Evolutionary conservation across 352 stramenopile genomes (phyloP).

Genomic region (Vaucheria bursata): DNA sequence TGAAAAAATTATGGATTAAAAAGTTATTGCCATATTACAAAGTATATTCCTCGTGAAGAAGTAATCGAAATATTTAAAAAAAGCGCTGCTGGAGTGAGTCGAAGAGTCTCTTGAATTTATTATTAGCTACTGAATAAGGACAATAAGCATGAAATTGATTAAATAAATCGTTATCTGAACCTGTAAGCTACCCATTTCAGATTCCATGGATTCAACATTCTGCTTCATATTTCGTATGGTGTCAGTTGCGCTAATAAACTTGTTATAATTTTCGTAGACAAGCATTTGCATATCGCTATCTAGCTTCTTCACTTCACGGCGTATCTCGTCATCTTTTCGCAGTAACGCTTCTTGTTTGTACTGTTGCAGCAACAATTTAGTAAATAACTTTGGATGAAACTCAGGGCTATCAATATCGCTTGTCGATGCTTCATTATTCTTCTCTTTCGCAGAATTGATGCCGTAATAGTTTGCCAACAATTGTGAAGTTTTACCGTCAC

Average conservation of each 20-base stretch:
- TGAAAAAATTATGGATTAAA: too few relatives aligned
- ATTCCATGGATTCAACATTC: slow-evolving; percentile 79
- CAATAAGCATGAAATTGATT: too few relatives aligned
- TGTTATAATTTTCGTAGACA: slow-evolving; percentile 99
- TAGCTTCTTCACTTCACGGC: slow-evolving; percentile 80
- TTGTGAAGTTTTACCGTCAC: slow-evolving; percentile 28
- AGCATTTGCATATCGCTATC: slow-evolving; percentile 99
- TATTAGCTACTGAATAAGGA: not conserved
- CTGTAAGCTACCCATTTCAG: slow-evolving; percentile 54
- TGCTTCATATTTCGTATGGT: slow-evolving; percentile 92
- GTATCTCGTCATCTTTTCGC: slow-evolving; percentile 42
- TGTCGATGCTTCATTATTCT: slow-evolving; percentile 13
- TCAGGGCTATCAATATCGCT: slow-evolving; percentile 38
- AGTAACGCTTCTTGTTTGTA: slow-evolving; percentile 42
- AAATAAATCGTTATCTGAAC: too few relatives aligned
- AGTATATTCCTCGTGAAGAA: too few relatives aligned
- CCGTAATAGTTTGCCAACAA: slow-evolving; percentile 49
- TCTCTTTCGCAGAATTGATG: slow-evolving; percentile 23
- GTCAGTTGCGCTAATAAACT: slow-evolving; percentile 98
- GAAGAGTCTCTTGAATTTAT: slow-evolving; percentile 54
- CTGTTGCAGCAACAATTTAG: slow-evolving; percentile 24
- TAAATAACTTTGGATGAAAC: slow-evolving; percentile 39
- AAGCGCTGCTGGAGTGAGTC: too few relatives aligned
- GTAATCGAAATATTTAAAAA: too few relatives aligned
- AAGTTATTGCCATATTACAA: too few relatives aligned